Base-by-base conservation (phyloP, 306 rosid genomes). In the Luffa acutangula region DNA sequence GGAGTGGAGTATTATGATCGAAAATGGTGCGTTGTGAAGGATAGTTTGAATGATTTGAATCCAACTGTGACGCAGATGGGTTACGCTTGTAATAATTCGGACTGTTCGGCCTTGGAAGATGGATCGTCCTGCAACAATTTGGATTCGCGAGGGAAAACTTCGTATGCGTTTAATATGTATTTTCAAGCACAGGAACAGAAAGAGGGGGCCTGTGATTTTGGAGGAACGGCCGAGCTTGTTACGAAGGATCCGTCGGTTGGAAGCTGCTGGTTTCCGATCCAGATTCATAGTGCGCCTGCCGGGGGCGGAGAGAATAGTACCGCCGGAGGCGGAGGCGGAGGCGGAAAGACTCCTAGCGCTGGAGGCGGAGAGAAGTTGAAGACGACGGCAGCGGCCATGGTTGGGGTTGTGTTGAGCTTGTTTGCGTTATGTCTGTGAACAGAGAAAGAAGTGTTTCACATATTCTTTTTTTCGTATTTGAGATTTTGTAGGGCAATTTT, bases 151-250 rank as follows among this genome's bases (percentile, higher is more conserved):
- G 90, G 84, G 0, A 83, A 77, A 33, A 73, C 79, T 12, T 89
- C 97, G 0, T 94, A 82, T 84, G 95, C 97, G 66, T 94, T 83
- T 60, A 94, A 92, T 7, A 89, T 88, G 52, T 88, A 49, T 51
- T 94, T 60, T 79, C 98, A 92, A 81, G 78, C 77, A n/a, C 86
- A 74, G 3, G 91, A 89, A 51, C 97, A 94, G 75, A 82, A 86
- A 37, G 86, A 82, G 52, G 93, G 88, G 80, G 90, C 89, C 0
- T 92, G 98, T 45, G 62, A 82, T 70, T 94, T 92, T 34, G 4
- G 54, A 0, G 90, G 93, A 4, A 0, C 73, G 12, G 95, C 85
- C 10, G 49, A 48, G 36, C 83, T 89, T 74, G 92, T 90, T 3
- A 45, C 78, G 0, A 0, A 81, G 0, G 85, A 94, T 45, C 85